Percentiles rank a stretch among this genome's conserved stretches.
Conservation (phyloP, 768 basidiomycete species). For the Mycena filopes region DNA sequence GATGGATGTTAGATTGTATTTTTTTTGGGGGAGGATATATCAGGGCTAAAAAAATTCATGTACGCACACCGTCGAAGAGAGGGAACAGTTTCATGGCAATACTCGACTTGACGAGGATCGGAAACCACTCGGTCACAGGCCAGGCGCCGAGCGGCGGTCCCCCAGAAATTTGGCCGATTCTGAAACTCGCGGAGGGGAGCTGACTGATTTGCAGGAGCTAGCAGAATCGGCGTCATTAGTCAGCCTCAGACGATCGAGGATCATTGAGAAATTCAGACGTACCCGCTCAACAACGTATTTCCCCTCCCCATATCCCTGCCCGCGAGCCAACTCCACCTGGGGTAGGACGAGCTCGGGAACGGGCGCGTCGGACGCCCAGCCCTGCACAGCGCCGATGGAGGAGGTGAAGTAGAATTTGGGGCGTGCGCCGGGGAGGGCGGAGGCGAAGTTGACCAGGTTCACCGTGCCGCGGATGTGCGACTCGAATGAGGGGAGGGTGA, state of each 20-base stretch:
- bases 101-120: conserved; percentile 44
- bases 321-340: neutral
- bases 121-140: conserved; percentile 52
- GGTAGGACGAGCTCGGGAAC: conserved; percentile 37
- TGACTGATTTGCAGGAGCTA: conserved; percentile 2
- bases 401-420: conserved; percentile 31
- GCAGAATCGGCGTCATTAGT: too few species aligned
- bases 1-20: too few species aligned
- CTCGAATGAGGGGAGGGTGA: conserved; percentile 49
- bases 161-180: conserved; percentile 52
- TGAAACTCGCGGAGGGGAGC: conserved; percentile 9
- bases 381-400: conserved; percentile 25
- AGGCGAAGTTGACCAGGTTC: conserved; percentile 52
- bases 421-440: conserved; percentile 17
- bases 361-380: conserved; percentile 29
- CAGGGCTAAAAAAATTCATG: too few species aligned
- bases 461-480: conserved; percentile 46
- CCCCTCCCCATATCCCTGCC: conserved; percentile 15
- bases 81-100: conserved; percentile 2
- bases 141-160: conserved; percentile 46
- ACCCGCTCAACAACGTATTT: conserved; percentile 36
- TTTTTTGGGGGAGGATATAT: too few species aligned
- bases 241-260: too few species aligned
- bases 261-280: neutral
- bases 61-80: conserved; percentile 25